Base-by-base conservation (phyloP, 208 protist species). In the Trypanosoma scelopori region DNA sequence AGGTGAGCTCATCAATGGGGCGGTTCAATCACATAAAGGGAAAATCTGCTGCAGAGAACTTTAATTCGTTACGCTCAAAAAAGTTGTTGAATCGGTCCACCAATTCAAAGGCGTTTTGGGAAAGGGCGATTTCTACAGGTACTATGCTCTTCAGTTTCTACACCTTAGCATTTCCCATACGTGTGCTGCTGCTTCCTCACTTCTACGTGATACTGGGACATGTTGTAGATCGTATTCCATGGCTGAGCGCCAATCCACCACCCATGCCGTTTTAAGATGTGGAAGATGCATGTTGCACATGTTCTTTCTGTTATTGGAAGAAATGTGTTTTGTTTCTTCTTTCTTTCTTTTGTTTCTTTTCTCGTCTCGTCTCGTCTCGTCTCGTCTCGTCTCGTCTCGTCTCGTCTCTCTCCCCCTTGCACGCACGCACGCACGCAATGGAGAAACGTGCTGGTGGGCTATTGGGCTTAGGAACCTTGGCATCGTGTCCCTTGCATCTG, bases 141-240 rank as follows among this genome's bases (percentile, higher is more conserved):
- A 7, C 87, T 41, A 47, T 70, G 18, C 48, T 78, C 5, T 96
- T 93, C 73, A 74, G 77, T 39, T 53, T 78, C 20, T 93, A 93
- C 76, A 81, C 85, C 1, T 58, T 96, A 13, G 69, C 78, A 41
- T 96, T 96, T 63, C 90, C 90, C 2, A 60, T 96, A 35, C 87
- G 90, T 58, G 63, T 92, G 47, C n/a, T 89, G 11, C 16, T 92
- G 39, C 69, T 93, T 30, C 87, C 87, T 2, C 56, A 81, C 51
- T 69, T 92, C 59, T 93, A 93, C 77, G 74, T 75, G 7, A 25
- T 87, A 4, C 62, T 96, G 46, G 76, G 76, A 23, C 43, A 55
- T 60, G n/a, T 93, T 35, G 67, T 92, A 16, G 81, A 88, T 43
- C 55, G 65, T 32, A 76, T 95, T 42, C 84, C 87, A 57, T 93